Conservation (phyloP, 169 alveolate genomes). For the Gregarina niphandrodes region DNA sequence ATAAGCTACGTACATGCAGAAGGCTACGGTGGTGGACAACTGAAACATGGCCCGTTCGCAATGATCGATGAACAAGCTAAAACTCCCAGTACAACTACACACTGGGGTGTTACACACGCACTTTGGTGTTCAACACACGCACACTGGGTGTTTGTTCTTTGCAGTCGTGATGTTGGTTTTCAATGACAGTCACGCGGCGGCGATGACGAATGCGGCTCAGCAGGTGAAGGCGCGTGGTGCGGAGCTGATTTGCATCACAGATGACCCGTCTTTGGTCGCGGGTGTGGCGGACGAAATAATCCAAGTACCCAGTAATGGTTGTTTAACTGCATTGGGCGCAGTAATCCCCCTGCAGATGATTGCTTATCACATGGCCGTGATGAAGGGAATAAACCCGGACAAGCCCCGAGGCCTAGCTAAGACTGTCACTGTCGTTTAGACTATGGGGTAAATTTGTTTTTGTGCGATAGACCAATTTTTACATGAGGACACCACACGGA, state of each 20-base stretch:
- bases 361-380: slow-evolving; percentile 19
- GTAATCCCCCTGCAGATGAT: slow-evolving; percentile 22
- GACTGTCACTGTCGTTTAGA: slow-evolving; percentile 34
- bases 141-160: no score
- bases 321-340: slow-evolving; percentile 19
- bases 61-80: slow-evolving; percentile 40
- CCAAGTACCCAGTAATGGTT: slow-evolving; percentile 16
- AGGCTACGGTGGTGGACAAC: slow-evolving; percentile 74
- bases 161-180: slow-evolving; percentile 60
- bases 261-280: slow-evolving; percentile 34
- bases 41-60: slow-evolving; percentile 85
- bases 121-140: slow-evolving; percentile 18
- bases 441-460: no score
- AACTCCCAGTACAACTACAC: slow-evolving; percentile 10
- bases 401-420: slow-evolving; percentile 42
- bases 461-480: no score
- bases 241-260: slow-evolving; percentile 59
- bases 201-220: slow-evolving; percentile 54
- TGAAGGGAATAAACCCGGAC: slow-evolving; percentile 38
- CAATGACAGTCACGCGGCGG: slow-evolving; percentile 50
- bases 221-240: slow-evolving; percentile 79
- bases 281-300: slow-evolving; percentile 50
- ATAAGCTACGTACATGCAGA: slow-evolving; percentile 78
- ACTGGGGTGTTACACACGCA: slow-evolving; percentile 3
- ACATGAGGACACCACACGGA: no score